A percentile compares a stretch with the other conserved stretches of the same genome.
These are phyloP conservation scores for Strobilomyces dryophilus DNA, from an alignment of 768 basidiomycete genomes.

Conservation along the genomic window DNA sequence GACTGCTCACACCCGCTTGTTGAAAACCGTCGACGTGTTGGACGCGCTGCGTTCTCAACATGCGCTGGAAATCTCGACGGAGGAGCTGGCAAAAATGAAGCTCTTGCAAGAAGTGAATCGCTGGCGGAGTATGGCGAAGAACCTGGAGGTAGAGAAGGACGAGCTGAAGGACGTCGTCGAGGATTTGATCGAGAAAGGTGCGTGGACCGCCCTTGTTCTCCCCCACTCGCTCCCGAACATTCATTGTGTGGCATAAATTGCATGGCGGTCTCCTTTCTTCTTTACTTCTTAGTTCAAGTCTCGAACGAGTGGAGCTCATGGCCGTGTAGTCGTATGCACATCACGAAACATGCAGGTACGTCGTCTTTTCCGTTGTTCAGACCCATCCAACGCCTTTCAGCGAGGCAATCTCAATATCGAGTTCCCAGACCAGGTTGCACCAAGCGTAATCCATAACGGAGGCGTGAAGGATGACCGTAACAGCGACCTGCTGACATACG, in stretches of 20 bases:
- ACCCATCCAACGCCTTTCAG: slow-evolving; percentile 13
- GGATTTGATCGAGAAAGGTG: slow-evolving; percentile 58
- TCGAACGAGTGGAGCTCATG: slow-evolving; percentile 42
- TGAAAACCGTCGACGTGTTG: slow-evolving; percentile 46
- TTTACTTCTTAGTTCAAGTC: slow-evolving; percentile 37
- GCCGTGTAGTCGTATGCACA: slow-evolving; percentile 42
- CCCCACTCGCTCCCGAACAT: neutral
- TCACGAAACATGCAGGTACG: slow-evolving; percentile 43
- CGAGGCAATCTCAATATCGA: slow-evolving; percentile 18
- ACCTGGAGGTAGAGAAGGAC: slow-evolving; percentile 45
- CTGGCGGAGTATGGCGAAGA: slow-evolving; percentile 30
- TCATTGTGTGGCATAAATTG: neutral
- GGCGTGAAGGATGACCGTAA: slow-evolving; percentile 3
- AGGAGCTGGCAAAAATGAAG: slow-evolving; percentile 29
- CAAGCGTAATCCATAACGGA: neutral
- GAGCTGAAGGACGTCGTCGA: slow-evolving; percentile 52
- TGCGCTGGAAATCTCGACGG: slow-evolving; percentile 35
- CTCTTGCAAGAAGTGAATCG: slow-evolving; percentile 38
- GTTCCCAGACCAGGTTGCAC: slow-evolving; percentile 18
- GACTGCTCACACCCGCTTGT: slow-evolving; percentile 42
- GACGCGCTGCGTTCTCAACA: slow-evolving; percentile 42
- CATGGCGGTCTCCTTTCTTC: neutral
- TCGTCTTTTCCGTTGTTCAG: slow-evolving; percentile 7
- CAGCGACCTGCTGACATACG: slow-evolving; percentile 37
- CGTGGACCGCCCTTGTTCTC: slow-evolving; percentile 13